Base-by-base conservation (phyloP, 1,284 basidiomycete species). In the Flammula alnicola region DNA sequence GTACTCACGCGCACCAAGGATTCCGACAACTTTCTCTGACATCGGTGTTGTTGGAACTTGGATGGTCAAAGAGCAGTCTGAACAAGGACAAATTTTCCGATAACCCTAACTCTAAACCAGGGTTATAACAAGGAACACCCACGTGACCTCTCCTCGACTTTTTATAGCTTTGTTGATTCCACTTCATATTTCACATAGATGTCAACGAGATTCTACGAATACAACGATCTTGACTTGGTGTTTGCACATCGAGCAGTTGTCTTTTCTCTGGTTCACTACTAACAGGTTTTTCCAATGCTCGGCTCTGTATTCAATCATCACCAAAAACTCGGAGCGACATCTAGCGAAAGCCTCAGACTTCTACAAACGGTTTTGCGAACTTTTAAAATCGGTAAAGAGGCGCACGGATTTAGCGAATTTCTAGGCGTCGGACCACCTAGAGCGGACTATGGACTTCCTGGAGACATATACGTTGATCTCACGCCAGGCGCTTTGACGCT, bases 1-100 rank as follows among this genome's bases (percentile, higher is more conserved):
- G 20, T n/a, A 79, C 78, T 58, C 68, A 84, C 81, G 72, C 82
- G 63, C 68, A 86, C 84, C 84, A 65, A 87, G 71, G 16, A 87
- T 78, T 30, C 84, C 84, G 27, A 87, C 77, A 37, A 77, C 72
- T 57, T 80, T 80, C 31, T 74, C 69, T 26, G 74, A 69, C 83
- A 84, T 85, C 17, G 36, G 36, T 11, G 20, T 26, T n/a, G 3
- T 22, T 12, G 26, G 23, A 16, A 38, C n/a, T n/a, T n/a, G 37
- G 35, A 26, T 22, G 37, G 20, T n/a, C n/a, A 14, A 19, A 14
- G 19, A 27, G 26, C 3, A 12, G 3, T 37, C 16, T n/a, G 9
- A 37, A 27, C 5, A 29, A 35, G 30, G n/a, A n/a, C n/a, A n/a
- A n/a, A n/a, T n/a, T 20, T 30, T 39, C 41, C 32, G 17, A n/a